Base-by-base conservation (phyloP, 1,139 yeast species). In the Blastobotrys persicus region DNA sequence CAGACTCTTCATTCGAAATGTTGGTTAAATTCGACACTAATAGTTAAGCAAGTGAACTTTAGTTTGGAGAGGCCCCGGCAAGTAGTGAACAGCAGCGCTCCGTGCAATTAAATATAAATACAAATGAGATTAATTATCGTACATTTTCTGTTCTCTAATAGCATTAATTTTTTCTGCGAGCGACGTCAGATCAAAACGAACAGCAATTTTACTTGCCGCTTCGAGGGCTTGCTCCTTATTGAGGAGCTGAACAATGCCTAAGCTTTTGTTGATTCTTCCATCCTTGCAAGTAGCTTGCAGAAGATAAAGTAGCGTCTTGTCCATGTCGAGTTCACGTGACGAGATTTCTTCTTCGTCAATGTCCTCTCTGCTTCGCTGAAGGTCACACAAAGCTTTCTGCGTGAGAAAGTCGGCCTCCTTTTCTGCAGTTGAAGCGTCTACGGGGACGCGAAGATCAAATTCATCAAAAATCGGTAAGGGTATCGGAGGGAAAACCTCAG, bases 401-500 rank as follows among this genome's bases (percentile, higher is more conserved):
- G 63, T 57, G 19, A 62, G 50, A 38, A 51, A 56, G 32, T 55
- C 53, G 34, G 49, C 54, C 44, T 56, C 60, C 19, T 51, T 48
- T 13, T 55, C 53, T 2, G 48, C 40, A 4, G 58, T 51, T 9
- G 45, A 37, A 11, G 53, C 45, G 17, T 55, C 60, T 14, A 53
- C 54, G 0, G 98, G 98, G 31, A 91, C 66, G 53, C 74, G 73
- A 39, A 89, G 71, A 26, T 81, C 85, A 55, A 91, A 67, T 62
- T 88, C 96, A 16, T 89, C 77, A 1, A 96, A 92, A 51, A 88
- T 74, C 0, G 96, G 88, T 52, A 92, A 69, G 9, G 98, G 98
- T 61, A 89, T 73, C 31, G 69, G 65, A 2, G 83, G 83, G 63
- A 74, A 74, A 26, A 61, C 59, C 50, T 71, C 63, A 18, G 72